A percentile compares a stretch with the other conserved stretches of the same genome.
These are phyloP conservation scores for Arabis hirsuta DNA, from an alignment of 345 rosid genomes.

Conservation along the genomic window DNA sequence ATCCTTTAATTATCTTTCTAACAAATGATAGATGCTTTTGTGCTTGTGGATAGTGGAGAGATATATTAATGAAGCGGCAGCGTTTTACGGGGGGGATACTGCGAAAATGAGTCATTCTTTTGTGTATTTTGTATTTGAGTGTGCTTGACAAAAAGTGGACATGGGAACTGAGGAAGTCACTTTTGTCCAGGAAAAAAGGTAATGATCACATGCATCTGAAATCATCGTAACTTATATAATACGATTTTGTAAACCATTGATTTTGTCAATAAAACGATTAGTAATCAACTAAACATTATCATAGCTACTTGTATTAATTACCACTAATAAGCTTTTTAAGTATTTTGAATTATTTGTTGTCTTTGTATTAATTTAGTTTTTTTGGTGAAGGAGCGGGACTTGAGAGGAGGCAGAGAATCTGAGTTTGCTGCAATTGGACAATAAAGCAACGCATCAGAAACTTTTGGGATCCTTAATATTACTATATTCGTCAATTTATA, in stretches of 20 bases:
- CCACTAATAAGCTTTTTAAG: background rate
- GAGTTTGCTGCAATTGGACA: conserved; percentile 17
- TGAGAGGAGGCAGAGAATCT: conserved; percentile 7
- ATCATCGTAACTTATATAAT: conserved; percentile 22
- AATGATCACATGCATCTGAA: conserved; percentile 38
- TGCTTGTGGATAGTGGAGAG: background rate
- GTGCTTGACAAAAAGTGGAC: conserved; percentile 21
- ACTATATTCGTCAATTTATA: conserved; percentile 23
- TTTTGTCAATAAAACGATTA: background rate
- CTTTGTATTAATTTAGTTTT: too few species aligned
- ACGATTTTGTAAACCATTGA: background rate
- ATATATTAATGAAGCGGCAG: background rate
- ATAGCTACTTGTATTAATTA: background rate
- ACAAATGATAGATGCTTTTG: conserved; percentile 5
- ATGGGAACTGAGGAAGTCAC: conserved; percentile 31
- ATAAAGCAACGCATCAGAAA: conserved; percentile 30
- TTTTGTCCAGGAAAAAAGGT: conserved; percentile 21
- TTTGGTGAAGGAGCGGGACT: conserved; percentile 18
- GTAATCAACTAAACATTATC: conserved; percentile 10
- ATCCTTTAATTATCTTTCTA: background rate
- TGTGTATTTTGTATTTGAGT: background rate
- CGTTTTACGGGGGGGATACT: background rate
- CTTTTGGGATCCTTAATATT: conserved; percentile 24
- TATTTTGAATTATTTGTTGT: background rate
- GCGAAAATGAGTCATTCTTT: conserved; percentile 12